These are phyloP conservation scores for Rhododendron ovatum DNA, from an alignment of 148 eudicot genomes.

Conservation along the genomic window DNA sequence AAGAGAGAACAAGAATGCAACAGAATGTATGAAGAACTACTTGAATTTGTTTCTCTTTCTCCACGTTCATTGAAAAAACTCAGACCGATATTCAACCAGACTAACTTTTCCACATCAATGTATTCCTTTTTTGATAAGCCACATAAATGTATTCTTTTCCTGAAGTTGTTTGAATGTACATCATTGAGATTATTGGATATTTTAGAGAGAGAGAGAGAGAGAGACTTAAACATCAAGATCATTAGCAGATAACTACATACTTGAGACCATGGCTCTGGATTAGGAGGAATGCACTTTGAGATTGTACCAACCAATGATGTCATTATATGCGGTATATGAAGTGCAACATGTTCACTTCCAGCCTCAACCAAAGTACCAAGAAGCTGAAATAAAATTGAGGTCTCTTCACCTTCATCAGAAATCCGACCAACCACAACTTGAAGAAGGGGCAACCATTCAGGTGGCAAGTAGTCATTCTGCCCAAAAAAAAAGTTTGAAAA, in stretches of 20 bases:
- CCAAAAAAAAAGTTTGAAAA: constrained; percentile 3
- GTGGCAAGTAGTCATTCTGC: constrained; percentile 71
- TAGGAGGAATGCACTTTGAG: constrained; percentile 45
- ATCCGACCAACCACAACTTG: constrained; percentile 56
- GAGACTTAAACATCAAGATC: not conserved
- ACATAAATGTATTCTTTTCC: not conserved
- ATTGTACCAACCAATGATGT: constrained; percentile 38
- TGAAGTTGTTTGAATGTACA: not conserved
- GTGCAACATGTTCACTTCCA: constrained; percentile 48
- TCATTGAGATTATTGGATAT: not conserved
- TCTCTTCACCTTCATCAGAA: constrained; percentile 53
- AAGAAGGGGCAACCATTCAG: constrained; percentile 76
- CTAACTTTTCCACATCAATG: not conserved
- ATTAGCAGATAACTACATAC: constrained; percentile 30
- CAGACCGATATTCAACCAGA: not conserved
- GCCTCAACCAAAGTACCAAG: constrained; percentile 71
- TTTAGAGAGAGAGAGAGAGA: not conserved
- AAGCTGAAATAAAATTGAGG: constrained; percentile 56
- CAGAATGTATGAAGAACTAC: not conserved
- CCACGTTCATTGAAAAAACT: not conserved
- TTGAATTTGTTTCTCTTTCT: not conserved
- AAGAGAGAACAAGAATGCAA: not conserved
- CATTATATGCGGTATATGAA: constrained; percentile 53
- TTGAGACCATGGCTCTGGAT: constrained; percentile 68
- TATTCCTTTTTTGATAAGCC: not conserved